Base-by-base conservation (phyloP, 495 filamentous ascomycete species). In the Penicillium malachiteum region DNA sequence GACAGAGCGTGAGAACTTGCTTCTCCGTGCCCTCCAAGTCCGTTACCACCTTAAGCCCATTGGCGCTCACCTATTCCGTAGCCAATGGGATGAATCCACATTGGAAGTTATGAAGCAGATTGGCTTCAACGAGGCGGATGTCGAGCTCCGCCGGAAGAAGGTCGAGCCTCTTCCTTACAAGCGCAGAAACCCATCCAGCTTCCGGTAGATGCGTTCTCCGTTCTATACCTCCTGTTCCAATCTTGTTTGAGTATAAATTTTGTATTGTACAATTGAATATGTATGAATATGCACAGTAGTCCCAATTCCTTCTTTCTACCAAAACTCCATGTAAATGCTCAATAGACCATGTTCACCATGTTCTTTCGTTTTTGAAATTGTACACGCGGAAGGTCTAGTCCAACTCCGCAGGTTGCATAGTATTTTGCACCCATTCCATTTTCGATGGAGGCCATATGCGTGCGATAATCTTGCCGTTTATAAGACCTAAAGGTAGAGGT, bases 11-110 rank as follows among this genome's bases (percentile, higher is more conserved):
- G 84, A 92, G 35, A 80, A 78, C 14, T 93, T 91, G 67, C 85
- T 77, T 56, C 70, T 95, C 55, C 83, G 90, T 59, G 78, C 79
- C 41, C 87, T 96, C 64, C 81, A 84, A 59, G 78, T 84, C 63
- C 85, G 84, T 58, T 82, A 87, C 65, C 68, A 72, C 35, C 75
- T 96, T 40, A 80, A 80, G 52, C 79, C 92, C 7, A 86, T 96
- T 37, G 94, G 94, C 49, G 86, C 89, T 34, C 85, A 82, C 67
- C 73, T 99, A 63, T 99, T 96, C 84, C 85, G 94, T 56, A 87
- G 82, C 58, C 71, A 86, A 56, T 99, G 92, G 91, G 94, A 99
- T 68, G 88, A 91, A 39, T 80, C 82, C 50, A 99, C 88, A 35
- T 84, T 81, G 55, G 85, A 78, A 37, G 90, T 99, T 52, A 97